A percentile compares a stretch with the other conserved stretches of the same genome.
Evolutionary conservation across 331 rosid species (phyloP).

Genomic region (Prunus yedoensis): DNA sequence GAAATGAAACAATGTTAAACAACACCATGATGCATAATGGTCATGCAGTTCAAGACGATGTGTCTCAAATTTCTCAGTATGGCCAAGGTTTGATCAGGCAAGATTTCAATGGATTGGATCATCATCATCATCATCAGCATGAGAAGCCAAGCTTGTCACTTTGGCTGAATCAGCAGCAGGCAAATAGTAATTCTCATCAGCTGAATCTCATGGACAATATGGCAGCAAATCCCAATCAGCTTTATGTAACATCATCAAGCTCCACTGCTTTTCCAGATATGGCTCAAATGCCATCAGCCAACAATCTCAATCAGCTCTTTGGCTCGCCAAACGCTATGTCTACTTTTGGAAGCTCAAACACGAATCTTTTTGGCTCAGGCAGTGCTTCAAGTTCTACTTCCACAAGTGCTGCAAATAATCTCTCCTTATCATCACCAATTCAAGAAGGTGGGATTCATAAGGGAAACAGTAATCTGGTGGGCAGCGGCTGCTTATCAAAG

Average conservation of each 20-base stretch:
- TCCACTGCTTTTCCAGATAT: slow-evolving; percentile 36
- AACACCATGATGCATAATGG: slow-evolving; percentile 27
- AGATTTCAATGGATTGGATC: slow-evolving; percentile 38
- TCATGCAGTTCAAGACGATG: slow-evolving; percentile 36
- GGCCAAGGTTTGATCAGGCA: slow-evolving; percentile 30
- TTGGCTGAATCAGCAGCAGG: slow-evolving; percentile 61
- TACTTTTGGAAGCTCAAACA: slow-evolving; percentile 31
- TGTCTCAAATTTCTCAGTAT: slow-evolving; percentile 32
- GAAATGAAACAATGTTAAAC: slow-evolving; percentile 37
- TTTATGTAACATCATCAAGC: neutral
- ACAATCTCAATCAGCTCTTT: slow-evolving; percentile 13
- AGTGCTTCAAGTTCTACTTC: neutral
- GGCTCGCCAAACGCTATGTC: slow-evolving; percentile 42
- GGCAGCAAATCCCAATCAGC: slow-evolving; percentile 7
- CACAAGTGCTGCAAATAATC: slow-evolving; percentile 38
- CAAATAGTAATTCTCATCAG: slow-evolving; percentile 27
- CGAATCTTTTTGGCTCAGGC: too few species aligned
- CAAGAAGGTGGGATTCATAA: slow-evolving; percentile 27
- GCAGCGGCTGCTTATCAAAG: slow-evolving; percentile 7
- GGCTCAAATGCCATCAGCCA: slow-evolving; percentile 46
- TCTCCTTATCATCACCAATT: slow-evolving; percentile 49
- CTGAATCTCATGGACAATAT: slow-evolving; percentile 30
- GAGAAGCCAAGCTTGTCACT: slow-evolving; percentile 61
- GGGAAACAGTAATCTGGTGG: slow-evolving; percentile 17
- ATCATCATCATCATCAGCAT: slow-evolving; percentile 29